Conservation (phyloP, 2,329 filamentous ascomycete species). For the Botryotinia narcissicola region DNA sequence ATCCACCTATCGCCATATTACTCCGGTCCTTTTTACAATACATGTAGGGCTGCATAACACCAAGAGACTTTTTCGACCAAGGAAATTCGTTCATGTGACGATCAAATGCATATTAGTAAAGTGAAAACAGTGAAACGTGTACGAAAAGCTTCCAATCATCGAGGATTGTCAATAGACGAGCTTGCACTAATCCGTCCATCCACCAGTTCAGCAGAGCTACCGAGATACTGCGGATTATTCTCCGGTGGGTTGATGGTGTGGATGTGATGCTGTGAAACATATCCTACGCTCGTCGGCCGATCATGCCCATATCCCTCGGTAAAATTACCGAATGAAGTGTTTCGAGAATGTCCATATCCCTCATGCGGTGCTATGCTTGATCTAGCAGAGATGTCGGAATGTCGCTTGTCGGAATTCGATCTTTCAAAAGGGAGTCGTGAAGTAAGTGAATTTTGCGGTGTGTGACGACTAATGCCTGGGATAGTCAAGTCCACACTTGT, state of each 20-base stretch:
- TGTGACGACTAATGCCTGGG: constrained; percentile 24
- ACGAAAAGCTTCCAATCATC: background rate
- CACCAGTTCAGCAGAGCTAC: constrained; percentile 57
- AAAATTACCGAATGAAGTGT: constrained; percentile 28
- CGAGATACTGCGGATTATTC: constrained; percentile 47
- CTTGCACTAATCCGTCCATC: constrained; percentile 39
- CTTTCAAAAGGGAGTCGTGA: constrained; percentile 55
- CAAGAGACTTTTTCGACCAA: constrained; percentile 21
- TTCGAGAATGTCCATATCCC: constrained; percentile 43
- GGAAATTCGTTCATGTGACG: constrained; percentile 20
- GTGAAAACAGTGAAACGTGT: constrained; percentile 15
- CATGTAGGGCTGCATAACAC: constrained; percentile 17
- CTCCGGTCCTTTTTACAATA: constrained; percentile 21
- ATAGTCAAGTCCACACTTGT: constrained; percentile 27
- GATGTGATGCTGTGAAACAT: constrained; percentile 57
- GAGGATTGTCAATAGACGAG: constrained; percentile 29
- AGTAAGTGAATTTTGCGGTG: constrained; percentile 30
- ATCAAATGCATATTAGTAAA: constrained; percentile 15
- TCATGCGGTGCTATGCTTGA: constrained; percentile 51
- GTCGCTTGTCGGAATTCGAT: constrained; percentile 51
- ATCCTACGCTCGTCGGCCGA: constrained; percentile 53
- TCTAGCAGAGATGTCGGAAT: constrained; percentile 50
- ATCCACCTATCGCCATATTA: constrained; percentile 14
- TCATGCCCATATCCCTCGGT: constrained; percentile 44
- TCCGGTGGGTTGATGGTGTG: constrained; percentile 52